Base-by-base conservation (phyloP, 805 yeast genomes). In the Nematodospora valgi region DNA sequence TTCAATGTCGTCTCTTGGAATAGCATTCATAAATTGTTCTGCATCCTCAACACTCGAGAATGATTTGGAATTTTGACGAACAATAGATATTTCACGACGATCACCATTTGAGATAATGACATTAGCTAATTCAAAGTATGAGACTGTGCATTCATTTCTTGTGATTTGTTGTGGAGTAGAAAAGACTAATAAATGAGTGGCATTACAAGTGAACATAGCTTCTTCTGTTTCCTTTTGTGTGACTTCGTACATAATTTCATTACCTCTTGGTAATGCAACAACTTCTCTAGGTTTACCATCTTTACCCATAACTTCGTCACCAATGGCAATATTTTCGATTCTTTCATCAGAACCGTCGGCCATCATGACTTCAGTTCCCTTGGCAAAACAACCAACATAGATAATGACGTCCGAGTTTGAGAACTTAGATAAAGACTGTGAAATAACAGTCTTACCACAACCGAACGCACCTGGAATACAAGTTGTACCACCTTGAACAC, bases 401-500 rank as follows among this genome's bases (percentile, higher is more conserved):
- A 91, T 84, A 59, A 93, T 93, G 39, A 87, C 84, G 63, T 93
- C 98, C 14, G 98, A 93, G 76, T 93, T 93, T 41, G 98, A 93
- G 69, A 81, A 93, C 65, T 93, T 93, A 46, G 98, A 91, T 59
- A 93, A 74, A 1, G 98, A 87, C 71, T 91, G 98, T 19, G 98
- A 91, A 60, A 91, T 91, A 54, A 91, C 98, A 9, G 98, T 91
- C 63, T 89, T 93, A 66, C 99, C 99, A 69, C 98, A 93, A 46
- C 99, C 99, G 54, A 93, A 93, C 45, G 99, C 99, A 70, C 99
- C 99, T 30, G 99, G 99, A 62, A 93, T 93, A 83, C 98, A 94
- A 23, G 99, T 93, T 25, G 99, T 93, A 73, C 99, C 99, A 71
- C 99, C 99, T 74, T 93, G 98, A 52, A 93, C 99, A 79, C 95